These are phyloP conservation scores for Coemansia sp. DNA, from an alignment of 192 early-diverging fungal genomes.

Conservation along the genomic window DNA sequence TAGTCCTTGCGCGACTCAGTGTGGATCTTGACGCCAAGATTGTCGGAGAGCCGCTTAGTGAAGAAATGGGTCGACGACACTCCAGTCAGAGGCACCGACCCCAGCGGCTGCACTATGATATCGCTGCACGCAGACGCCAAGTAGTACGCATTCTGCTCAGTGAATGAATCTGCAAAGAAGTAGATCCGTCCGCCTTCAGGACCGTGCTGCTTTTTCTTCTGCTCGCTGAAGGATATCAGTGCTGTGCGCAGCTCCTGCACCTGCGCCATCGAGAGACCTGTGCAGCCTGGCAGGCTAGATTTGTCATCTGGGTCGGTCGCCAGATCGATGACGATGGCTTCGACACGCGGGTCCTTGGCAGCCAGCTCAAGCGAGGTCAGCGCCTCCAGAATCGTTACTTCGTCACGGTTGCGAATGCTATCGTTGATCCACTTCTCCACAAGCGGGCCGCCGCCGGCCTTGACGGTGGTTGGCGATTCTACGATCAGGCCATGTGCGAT, in stretches of 20 bases:
- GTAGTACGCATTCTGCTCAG: conserved; percentile 65
- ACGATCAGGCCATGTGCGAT: conserved; percentile 25
- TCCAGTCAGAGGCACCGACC: conserved; percentile 61
- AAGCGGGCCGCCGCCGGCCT: neutral
- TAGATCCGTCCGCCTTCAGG: conserved; percentile 53
- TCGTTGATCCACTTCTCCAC: neutral
- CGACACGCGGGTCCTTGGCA: conserved; percentile 54
- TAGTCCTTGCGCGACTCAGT: conserved; percentile 61
- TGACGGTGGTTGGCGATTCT: neutral
- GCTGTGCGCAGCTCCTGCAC: conserved; percentile 64
- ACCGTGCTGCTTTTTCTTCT: conserved; percentile 54
- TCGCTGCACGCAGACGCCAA: conserved; percentile 66
- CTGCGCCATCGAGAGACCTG: conserved; percentile 57
- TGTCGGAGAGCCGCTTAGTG: conserved; percentile 60
- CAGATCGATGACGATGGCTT: conserved; percentile 19
- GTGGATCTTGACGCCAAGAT: conserved; percentile 58
- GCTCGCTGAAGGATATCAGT: conserved; percentile 52
- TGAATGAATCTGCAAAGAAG: conserved; percentile 70
- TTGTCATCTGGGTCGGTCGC: neutral
- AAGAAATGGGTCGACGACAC: conserved; percentile 56
- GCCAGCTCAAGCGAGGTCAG: conserved; percentile 52
- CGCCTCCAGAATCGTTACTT: conserved; percentile 42
- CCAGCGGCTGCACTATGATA: conserved; percentile 63
- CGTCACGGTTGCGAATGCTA: neutral
- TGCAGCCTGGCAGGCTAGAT: neutral